Percentiles rank a stretch among this genome's conserved stretches.
These are phyloP conservation scores for Aspergillus caelatus DNA, from an alignment of 2,329 filamentous ascomycete species.

Conservation along the genomic window DNA sequence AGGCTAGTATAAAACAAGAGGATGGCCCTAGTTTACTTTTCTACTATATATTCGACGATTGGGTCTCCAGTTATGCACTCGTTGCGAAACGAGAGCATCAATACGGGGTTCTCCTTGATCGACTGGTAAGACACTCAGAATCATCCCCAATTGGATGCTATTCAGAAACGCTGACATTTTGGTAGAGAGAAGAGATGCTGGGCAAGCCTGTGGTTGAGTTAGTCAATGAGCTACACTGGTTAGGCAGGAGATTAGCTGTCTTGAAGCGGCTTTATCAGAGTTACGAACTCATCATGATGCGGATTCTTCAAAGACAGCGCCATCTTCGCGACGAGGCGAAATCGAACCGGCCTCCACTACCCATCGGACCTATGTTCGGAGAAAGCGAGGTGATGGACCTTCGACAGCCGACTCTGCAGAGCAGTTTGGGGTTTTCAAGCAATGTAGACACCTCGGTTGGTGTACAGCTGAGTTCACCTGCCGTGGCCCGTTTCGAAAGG, in stretches of 20 bases:
- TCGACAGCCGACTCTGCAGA: conserved; percentile 31
- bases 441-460: conserved; percentile 36
- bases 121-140: conserved; percentile 44
- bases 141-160: neutral
- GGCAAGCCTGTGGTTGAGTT: conserved; percentile 49
- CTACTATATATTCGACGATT: conserved; percentile 70
- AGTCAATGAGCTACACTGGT: conserved; percentile 58
- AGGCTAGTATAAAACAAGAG: conserved; percentile 43
- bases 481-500: conserved; percentile 62
- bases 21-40: conserved; percentile 65
- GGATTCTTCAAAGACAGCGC: conserved; percentile 59
- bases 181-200: conserved; percentile 59
- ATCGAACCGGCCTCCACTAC: conserved; percentile 20
- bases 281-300: conserved; percentile 64
- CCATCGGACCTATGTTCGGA: conserved; percentile 24
- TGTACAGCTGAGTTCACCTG: conserved; percentile 48
- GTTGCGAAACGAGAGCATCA: conserved; percentile 60
- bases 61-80: conserved; percentile 64
- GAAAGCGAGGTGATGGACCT: conserved; percentile 45
- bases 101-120: conserved; percentile 53
- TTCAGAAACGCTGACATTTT: neutral
- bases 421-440: conserved; percentile 24
- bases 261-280: conserved; percentile 64
- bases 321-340: conserved; percentile 40
- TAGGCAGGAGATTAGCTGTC: conserved; percentile 63